Evolutionary conservation across 352 stramenopile genomes (phyloP).

Genomic region (Phytophthora megakarya): DNA sequence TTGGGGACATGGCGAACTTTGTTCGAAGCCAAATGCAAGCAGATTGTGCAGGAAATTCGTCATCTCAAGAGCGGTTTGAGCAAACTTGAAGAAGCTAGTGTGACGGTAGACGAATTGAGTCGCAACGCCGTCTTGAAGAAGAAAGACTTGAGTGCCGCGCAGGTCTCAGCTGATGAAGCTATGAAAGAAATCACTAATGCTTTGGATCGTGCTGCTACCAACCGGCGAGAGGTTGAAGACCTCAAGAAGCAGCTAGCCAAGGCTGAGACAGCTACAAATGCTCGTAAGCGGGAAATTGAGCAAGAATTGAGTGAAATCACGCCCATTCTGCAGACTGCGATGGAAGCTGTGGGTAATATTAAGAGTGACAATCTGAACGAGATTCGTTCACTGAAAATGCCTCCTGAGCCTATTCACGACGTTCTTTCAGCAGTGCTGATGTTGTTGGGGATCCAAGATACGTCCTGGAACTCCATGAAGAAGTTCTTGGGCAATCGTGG

Average conservation of each 20-base stretch:
- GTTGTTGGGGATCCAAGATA: constrained; percentile 95
- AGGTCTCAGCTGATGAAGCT: constrained; percentile 90
- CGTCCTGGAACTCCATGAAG: constrained; percentile 97
- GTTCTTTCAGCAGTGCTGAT: constrained; percentile 95
- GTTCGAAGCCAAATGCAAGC: constrained; percentile 79
- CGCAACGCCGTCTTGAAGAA: constrained; percentile 90
- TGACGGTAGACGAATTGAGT: constrained; percentile 92
- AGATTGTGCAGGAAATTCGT: constrained; percentile 85
- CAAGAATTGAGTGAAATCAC: constrained; percentile 91
- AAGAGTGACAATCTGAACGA: constrained; percentile 97
- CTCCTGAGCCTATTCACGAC: constrained; percentile 94
- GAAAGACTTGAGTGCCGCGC: constrained; percentile 86
- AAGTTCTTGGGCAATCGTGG: constrained; percentile 95
- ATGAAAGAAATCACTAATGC: constrained; percentile 97
- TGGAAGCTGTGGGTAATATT: constrained; percentile 93
- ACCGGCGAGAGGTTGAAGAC: constrained; percentile 91
- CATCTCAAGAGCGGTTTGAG: constrained; percentile 90
- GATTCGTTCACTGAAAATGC: constrained; percentile 95
- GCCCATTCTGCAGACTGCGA: constrained; percentile 91
- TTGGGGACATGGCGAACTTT: constrained; percentile 79
- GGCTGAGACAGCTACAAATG: constrained; percentile 89
- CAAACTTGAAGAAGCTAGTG: constrained; percentile 91
- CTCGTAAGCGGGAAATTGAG: constrained; percentile 93
- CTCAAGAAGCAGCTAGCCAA: constrained; percentile 91
- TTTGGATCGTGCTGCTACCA: constrained; percentile 86